Conservation (phyloP, 495 filamentous ascomycete genomes). For the Aspergillus indologenus region DNA sequence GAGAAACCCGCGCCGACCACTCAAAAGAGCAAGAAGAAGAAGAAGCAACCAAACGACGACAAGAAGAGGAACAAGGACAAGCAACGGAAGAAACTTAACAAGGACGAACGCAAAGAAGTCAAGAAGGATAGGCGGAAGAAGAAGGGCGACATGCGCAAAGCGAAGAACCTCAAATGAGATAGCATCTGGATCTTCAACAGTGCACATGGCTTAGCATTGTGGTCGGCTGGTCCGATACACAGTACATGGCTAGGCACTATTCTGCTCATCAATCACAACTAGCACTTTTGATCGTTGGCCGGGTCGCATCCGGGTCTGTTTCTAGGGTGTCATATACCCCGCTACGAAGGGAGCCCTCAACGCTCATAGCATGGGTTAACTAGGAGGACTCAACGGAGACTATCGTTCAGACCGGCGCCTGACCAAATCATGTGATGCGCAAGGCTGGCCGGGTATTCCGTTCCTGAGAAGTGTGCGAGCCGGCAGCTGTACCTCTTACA, state of each 20-base stretch:
- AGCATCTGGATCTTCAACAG: not conserved
- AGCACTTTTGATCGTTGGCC: not conserved
- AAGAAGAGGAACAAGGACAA: conserved; percentile 26
- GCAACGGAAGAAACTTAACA: conserved; percentile 29
- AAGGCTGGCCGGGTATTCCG: not conserved
- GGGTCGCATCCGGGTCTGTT: not conserved
- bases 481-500: not conserved
- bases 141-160: conserved; percentile 35
- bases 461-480: not conserved
- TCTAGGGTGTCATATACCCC: not conserved
- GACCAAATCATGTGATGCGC: not conserved
- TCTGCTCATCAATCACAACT: not conserved
- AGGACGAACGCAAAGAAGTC: conserved; percentile 24
- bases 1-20: conserved; percentile 7
- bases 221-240: not conserved
- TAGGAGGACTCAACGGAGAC: not conserved
- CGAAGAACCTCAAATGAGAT: conserved; percentile 24
- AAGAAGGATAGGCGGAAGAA: conserved; percentile 41
- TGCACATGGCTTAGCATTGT: not conserved
- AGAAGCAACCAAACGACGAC: conserved; percentile 11
- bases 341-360: not conserved
- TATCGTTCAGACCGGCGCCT: not conserved
- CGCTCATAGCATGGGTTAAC: not conserved
- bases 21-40: conserved; percentile 1
- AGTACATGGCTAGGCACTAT: not conserved